phyloP scores from a whole-genome alignment of 441 rosid genomes.

The Kokia cookei region DNA sequence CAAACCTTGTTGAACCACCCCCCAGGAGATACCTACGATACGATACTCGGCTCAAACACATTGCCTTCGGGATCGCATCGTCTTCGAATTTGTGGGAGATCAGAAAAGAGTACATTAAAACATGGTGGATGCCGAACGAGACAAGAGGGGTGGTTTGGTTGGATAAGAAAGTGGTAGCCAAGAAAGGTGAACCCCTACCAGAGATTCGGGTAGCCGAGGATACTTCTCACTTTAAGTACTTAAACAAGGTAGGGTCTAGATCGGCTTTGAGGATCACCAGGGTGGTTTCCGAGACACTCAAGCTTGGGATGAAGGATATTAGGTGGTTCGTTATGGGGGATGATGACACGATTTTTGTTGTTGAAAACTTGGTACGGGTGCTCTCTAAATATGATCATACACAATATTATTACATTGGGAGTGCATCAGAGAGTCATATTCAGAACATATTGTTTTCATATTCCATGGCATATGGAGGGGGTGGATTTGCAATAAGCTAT shows the following conservation, averaged over 20 bases:
- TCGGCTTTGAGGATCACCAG: conserved; percentile 69
- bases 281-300: conserved; percentile 68
- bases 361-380: conserved; percentile 62
- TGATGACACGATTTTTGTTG: conserved; percentile 75
- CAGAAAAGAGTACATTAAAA: conserved; percentile 74
- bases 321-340: conserved; percentile 94
- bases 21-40: conserved; percentile 14
- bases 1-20: not conserved
- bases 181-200: conserved; percentile 43
- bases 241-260: conserved; percentile 60
- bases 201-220: conserved; percentile 56
- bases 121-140: conserved; percentile 74
- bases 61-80: conserved; percentile 71
- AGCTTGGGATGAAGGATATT: conserved; percentile 60
- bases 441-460: conserved; percentile 82
- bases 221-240: conserved; percentile 60
- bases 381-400: conserved; percentile 64
- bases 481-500: conserved; percentile 84
- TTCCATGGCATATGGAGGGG: conserved; percentile 89
- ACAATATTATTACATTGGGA: conserved; percentile 72
- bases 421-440: conserved; percentile 82
- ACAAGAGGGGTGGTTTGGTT: conserved; percentile 77
- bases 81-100: conserved; percentile 62
- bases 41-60: conserved; percentile 50
- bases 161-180: conserved; percentile 40